phyloP scores from a whole-genome alignment of 345 rosid species.

The Populus euphratica region DNA sequence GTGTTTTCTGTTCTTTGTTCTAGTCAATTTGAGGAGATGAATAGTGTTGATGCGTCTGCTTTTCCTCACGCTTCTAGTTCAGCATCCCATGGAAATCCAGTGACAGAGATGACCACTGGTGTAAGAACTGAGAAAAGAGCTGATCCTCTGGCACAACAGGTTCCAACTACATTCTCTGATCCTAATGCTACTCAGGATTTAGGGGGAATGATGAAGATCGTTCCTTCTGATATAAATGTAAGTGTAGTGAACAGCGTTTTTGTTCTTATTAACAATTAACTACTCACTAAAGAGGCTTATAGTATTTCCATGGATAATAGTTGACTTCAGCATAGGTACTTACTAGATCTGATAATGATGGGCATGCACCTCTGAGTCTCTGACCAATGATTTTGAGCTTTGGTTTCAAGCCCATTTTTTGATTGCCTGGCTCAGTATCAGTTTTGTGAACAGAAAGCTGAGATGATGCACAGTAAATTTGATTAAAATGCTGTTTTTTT shows the following conservation, averaged over 20 bases:
- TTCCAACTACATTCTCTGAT: constrained; percentile 45
- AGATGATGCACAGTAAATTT: background rate
- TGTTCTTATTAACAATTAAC: background rate
- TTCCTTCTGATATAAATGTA: constrained; percentile 80
- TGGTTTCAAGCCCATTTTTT: constrained; percentile 1
- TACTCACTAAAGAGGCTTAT: background rate
- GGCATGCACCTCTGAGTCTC: background rate
- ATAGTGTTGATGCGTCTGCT: constrained; percentile 48
- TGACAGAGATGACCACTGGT: constrained; percentile 29
- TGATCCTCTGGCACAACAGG: constrained; percentile 41
- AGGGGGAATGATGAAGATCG: constrained; percentile 89
- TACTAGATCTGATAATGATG: background rate
- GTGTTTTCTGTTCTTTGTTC: constrained; percentile 9
- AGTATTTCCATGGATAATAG: background rate
- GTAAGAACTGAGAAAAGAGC: constrained; percentile 38
- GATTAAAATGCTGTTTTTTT: background rate
- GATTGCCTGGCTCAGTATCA: background rate
- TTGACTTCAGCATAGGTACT: background rate
- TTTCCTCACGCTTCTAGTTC: constrained; percentile 57
- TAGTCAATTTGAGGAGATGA: constrained; percentile 86
- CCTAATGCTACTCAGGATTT: constrained; percentile 61
- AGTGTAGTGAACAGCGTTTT: constrained; percentile 26
- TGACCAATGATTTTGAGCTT: background rate
- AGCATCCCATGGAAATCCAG: constrained; percentile 57
- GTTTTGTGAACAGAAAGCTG: background rate